A percentile compares a stretch with the other conserved stretches of the same genome.
phyloP scores from a whole-genome alignment of 345 rosid species.

The Adansonia digitata region DNA sequence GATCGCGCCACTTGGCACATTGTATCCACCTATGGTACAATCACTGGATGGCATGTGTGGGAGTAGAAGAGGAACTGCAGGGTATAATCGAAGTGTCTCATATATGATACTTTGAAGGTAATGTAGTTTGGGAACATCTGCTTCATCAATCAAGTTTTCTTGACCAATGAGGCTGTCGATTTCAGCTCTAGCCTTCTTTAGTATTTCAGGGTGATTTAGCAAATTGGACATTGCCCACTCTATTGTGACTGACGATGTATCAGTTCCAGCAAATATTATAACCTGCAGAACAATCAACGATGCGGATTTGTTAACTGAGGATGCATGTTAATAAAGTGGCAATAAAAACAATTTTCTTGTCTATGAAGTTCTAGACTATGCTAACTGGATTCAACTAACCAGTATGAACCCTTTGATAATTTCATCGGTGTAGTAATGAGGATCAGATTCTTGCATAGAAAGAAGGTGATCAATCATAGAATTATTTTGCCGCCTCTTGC shows the following conservation, averaged over 20 bases:
- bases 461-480: conserved; percentile 65
- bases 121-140: conserved; percentile 3
- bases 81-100: conserved; percentile 12
- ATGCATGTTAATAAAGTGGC: too few species aligned
- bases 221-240: conserved; percentile 19
- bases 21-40: conserved; percentile 11
- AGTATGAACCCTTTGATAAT: conserved; percentile 50
- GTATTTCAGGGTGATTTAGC: not conserved
- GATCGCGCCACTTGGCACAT: conserved; percentile 6
- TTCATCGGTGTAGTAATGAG: conserved; percentile 45
- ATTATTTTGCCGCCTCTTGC: conserved; percentile 18
- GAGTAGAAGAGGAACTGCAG: not conserved
- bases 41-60: conserved; percentile 7
- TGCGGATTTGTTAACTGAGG: not conserved
- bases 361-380: too few species aligned
- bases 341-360: too few species aligned
- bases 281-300: not conserved
- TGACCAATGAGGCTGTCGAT: conserved; percentile 1
- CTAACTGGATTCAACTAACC: conserved; percentile 11
- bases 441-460: conserved; percentile 41
- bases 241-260: conserved; percentile 12
- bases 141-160: conserved; percentile 5
- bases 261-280: conserved; percentile 12
- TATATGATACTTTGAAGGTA: conserved; percentile 4
- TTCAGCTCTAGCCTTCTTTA: conserved; percentile 3